A percentile compares a stretch with the other conserved stretches of the same genome.
Evolutionary conservation across 805 yeast species (phyloP).

Genomic region (Wickerhamiella kurtzmanii): DNA sequence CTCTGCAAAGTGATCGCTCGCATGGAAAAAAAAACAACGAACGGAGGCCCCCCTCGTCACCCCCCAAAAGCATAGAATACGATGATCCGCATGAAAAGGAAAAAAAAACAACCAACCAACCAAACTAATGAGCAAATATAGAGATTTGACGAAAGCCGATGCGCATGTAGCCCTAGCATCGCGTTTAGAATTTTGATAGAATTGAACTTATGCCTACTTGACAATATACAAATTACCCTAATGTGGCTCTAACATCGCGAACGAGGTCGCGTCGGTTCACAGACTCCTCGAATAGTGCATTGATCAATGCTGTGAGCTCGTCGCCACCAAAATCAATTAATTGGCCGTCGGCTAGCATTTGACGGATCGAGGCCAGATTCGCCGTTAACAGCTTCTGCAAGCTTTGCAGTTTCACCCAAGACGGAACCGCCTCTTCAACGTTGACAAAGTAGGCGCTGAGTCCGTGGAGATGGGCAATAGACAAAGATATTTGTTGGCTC

Average conservation of each 20-base stretch:
- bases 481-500: constrained; percentile 9
- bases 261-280: constrained; percentile 21
- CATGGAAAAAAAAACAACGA: neutral
- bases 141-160: neutral
- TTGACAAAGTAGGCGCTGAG: constrained; percentile 14
- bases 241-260: neutral
- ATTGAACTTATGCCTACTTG: neutral
- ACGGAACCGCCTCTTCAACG: constrained; percentile 18
- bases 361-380: constrained; percentile 22
- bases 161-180: neutral
- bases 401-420: constrained; percentile 28
- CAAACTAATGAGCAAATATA: neutral
- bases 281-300: constrained; percentile 26
- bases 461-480: constrained; percentile 9
- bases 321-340: constrained; percentile 24
- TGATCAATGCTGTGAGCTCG: constrained; percentile 23
- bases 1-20: neutral
- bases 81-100: neutral
- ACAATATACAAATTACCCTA: neutral
- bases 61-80: neutral
- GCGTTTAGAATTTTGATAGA: neutral
- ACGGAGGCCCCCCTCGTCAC: too few species aligned
- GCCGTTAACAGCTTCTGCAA: constrained; percentile 24
- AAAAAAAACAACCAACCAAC: neutral
- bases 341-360: constrained; percentile 19